Conservation (phyloP, 2,329 filamentous ascomycete species). For the Aspergillus sp. region DNA sequence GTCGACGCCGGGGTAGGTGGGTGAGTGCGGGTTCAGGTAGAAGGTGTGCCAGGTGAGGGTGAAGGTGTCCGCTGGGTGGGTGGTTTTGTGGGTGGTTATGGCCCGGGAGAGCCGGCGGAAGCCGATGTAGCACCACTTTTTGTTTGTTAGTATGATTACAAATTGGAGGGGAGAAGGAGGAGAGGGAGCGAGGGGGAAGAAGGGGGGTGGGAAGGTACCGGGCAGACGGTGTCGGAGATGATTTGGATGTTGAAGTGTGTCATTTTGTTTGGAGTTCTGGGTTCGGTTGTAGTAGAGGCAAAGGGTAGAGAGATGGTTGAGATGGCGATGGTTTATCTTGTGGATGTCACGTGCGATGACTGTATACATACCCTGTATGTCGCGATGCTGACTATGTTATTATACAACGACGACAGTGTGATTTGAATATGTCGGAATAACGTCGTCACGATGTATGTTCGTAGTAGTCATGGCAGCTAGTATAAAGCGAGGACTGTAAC, state of each 20-base stretch:
- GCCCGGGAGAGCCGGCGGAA: conserved; percentile 71
- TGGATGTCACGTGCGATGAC: background rate
- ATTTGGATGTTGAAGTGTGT: conserved; percentile 73
- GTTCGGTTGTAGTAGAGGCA: background rate
- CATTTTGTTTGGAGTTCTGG: conserved; percentile 49
- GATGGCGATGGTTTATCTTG: background rate
- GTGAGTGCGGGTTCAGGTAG: conserved; percentile 69
- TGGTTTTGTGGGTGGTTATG: conserved; percentile 63
- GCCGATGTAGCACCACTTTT: conserved; percentile 70
- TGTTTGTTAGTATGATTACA: conserved; percentile 10
- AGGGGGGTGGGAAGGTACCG: conserved; percentile 37
- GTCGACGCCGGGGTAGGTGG: conserved; percentile 49
- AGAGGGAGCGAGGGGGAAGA: too few relatives aligned
- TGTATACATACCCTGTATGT: too few relatives aligned
- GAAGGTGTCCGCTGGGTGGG: conserved; percentile 68
- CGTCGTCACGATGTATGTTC: too few relatives aligned
- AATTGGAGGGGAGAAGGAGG: too few relatives aligned
- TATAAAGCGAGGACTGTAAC: too few relatives aligned
- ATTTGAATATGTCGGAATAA: too few relatives aligned
- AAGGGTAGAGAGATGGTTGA: background rate
- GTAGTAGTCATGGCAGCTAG: too few relatives aligned
- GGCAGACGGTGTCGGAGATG: conserved; percentile 79
- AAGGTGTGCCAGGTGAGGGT: conserved; percentile 73
- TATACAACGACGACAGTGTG: too few relatives aligned
- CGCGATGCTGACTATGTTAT: too few relatives aligned